Conservation (phyloP, 2,329 filamentous ascomycete genomes). For the Setomelanomma holmii region DNA sequence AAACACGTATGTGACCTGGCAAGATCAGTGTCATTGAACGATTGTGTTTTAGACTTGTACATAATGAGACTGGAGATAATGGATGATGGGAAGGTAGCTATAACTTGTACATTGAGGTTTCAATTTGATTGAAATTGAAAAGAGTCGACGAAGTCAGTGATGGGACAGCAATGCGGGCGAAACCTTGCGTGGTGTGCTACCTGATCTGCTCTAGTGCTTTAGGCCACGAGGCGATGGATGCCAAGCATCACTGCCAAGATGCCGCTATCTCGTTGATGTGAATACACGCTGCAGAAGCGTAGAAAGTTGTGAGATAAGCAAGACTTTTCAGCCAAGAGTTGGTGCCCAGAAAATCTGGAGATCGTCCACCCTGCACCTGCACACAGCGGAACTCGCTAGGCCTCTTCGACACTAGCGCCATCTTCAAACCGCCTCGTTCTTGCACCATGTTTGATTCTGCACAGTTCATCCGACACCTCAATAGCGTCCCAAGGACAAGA, state of each 20-base stretch:
- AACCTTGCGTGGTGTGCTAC: too few relatives aligned
- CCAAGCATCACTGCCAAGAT: not conserved
- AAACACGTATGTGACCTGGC: constrained; percentile 13
- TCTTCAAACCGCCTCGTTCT: not conserved
- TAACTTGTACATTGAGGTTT: too few relatives aligned
- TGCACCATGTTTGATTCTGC: not conserved
- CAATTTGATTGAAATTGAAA: too few relatives aligned
- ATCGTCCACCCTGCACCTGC: not conserved
- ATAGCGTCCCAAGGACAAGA: not conserved
- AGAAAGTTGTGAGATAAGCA: not conserved
- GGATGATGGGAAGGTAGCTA: too few relatives aligned
- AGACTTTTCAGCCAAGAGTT: not conserved
- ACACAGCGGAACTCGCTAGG: not conserved
- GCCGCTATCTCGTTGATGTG: not conserved
- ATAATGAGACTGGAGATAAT: not conserved
- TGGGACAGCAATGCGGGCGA: too few relatives aligned
- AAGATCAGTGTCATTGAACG: constrained; percentile 17
- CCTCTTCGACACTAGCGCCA: not conserved
- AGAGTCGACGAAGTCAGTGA: not conserved
- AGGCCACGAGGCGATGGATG: not conserved
- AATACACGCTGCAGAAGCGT: not conserved
- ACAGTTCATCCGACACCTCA: not conserved
- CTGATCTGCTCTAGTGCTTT: too few relatives aligned
- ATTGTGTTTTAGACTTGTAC: constrained; percentile 6
- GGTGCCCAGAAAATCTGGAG: not conserved